Conservation (phyloP, 1,284 basidiomycete species). For the Rhizoctonia solani region DNA sequence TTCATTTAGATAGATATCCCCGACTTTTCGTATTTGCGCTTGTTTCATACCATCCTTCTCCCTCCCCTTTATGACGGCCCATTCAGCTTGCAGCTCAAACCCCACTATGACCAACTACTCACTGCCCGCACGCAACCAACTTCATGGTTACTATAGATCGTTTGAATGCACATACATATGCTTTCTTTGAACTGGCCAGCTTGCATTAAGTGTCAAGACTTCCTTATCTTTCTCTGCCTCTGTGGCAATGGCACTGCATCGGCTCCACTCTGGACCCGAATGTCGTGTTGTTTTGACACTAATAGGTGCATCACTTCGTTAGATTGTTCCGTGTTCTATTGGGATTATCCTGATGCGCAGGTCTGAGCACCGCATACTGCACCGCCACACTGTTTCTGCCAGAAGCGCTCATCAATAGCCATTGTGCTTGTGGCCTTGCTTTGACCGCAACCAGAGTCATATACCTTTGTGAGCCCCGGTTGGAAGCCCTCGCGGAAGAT, state of each 20-base stretch:
- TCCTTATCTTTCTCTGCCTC: background rate
- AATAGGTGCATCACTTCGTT: too few relatives aligned
- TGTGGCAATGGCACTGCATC: too few relatives aligned
- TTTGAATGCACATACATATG: background rate
- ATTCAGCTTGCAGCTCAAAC: background rate
- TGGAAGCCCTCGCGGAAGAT: too few relatives aligned
- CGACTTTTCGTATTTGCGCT: background rate
- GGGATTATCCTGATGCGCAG: too few relatives aligned
- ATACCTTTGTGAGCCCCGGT: too few relatives aligned
- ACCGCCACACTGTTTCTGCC: background rate
- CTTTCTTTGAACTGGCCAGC: background rate
- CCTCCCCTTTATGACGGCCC: background rate
- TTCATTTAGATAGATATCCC: conserved; percentile 22
- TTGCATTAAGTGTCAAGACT: background rate
- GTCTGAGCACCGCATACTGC: background rate
- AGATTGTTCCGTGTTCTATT: too few relatives aligned
- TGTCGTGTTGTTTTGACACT: too few relatives aligned
- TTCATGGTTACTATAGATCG: conserved; percentile 14
- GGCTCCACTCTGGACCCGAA: too few relatives aligned
- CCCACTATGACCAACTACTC: conserved; percentile 10
- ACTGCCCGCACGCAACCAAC: conserved; percentile 23
- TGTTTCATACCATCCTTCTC: conserved; percentile 1
- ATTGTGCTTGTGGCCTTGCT: background rate
- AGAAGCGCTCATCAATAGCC: background rate
- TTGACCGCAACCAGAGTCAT: background rate